These are phyloP conservation scores for Schizochytrium sp. DNA, from an alignment of 108 stramenopile species.

Conservation along the genomic window DNA sequence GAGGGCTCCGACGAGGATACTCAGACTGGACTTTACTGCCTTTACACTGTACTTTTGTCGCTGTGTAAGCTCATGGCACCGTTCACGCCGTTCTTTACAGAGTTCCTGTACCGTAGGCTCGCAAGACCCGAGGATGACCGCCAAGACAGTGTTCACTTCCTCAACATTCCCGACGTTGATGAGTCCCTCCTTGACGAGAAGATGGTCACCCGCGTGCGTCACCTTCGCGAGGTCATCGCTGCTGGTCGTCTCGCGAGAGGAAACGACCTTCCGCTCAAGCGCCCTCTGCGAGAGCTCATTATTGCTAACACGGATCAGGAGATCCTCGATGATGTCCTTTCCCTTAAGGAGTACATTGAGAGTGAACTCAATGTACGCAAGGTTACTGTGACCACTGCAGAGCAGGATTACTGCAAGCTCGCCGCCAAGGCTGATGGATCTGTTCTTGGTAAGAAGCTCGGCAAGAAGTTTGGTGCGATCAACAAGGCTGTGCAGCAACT, in stretches of 20 bases:
- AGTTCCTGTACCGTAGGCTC: conserved; percentile 96
- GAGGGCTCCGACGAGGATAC: conserved; percentile 84
- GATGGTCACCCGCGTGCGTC: conserved; percentile 90
- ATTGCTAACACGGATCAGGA: conserved; percentile 85
- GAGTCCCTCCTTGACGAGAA: conserved; percentile 84
- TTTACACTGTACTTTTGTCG: conserved; percentile 94
- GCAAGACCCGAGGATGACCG: conserved; percentile 84
- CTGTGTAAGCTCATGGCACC: conserved; percentile 96
- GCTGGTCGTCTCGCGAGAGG: conserved; percentile 91
- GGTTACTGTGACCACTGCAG: conserved; percentile 81
- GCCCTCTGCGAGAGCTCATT: conserved; percentile 90
- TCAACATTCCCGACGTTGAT: conserved; percentile 86
- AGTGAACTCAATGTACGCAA: conserved; percentile 96
- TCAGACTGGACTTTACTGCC: conserved; percentile 84
- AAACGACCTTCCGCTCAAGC: conserved; percentile 88
- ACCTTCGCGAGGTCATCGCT: conserved; percentile 90
- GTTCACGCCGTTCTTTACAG: conserved; percentile 98
- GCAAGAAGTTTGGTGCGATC: conserved; percentile 88
- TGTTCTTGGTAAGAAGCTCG: conserved; percentile 91
- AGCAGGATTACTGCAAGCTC: conserved; percentile 91
- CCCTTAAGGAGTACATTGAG: conserved; percentile 90
- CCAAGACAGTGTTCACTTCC: conserved; percentile 88
- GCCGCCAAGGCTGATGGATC: conserved; percentile 88
- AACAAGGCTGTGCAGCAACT: conserved; percentile 65
- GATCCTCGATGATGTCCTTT: conserved; percentile 82